Percentiles rank a stretch among this genome's conserved stretches.
phyloP scores from a whole-genome alignment of 1,139 yeast species.

The Blastobotrys indianensis region DNA sequence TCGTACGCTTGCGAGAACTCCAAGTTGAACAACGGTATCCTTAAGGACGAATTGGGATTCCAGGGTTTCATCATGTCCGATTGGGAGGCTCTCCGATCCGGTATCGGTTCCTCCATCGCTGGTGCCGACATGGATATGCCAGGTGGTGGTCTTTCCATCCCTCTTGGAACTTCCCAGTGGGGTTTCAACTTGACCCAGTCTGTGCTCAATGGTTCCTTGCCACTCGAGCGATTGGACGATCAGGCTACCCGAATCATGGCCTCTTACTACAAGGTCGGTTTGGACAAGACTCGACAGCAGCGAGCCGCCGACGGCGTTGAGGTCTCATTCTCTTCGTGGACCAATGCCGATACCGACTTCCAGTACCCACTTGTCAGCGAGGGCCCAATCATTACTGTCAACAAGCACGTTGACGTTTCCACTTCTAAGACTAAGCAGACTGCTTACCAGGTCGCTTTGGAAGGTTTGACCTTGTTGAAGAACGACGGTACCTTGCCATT shows the following conservation, averaged over 20 bases:
- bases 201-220: conserved; percentile 50
- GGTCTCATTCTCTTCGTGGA: conserved; percentile 49
- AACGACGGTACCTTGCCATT: conserved; percentile 52
- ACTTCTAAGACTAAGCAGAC: conserved; percentile 44
- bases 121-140: conserved; percentile 70
- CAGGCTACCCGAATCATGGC: conserved; percentile 59
- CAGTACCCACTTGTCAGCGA: conserved; percentile 47
- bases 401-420: conserved; percentile 52
- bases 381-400: conserved; percentile 50
- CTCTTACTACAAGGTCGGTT: conserved; percentile 42
- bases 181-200: conserved; percentile 54
- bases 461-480: conserved; percentile 50
- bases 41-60: conserved; percentile 60
- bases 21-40: conserved; percentile 47
- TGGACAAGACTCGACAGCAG: conserved; percentile 22
- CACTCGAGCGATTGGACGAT: conserved; percentile 52
- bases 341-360: conserved; percentile 49
- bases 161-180: conserved; percentile 52
- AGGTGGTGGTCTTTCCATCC: conserved; percentile 51
- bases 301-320: conserved; percentile 39
- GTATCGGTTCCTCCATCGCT: conserved; percentile 51
- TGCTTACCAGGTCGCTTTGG: conserved; percentile 52
- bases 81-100: conserved; percentile 61
- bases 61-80: conserved; percentile 64
- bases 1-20: conserved; percentile 60